Evolutionary conservation across 2,329 filamentous ascomycete genomes (phyloP).

Genomic region (Rugonectria rugulosa): DNA sequence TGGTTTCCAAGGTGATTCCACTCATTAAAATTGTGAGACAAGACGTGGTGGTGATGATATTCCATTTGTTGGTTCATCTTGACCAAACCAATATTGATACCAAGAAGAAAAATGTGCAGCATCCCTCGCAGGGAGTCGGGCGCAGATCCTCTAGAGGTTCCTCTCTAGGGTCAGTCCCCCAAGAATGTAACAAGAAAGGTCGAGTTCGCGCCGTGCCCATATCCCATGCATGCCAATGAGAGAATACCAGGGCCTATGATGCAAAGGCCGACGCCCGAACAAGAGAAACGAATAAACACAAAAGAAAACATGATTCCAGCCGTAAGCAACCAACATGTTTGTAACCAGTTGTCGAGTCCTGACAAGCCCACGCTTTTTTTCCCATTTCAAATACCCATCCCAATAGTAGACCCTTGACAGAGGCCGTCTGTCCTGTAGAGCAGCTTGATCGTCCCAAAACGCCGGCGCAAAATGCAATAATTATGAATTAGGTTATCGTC

Average conservation of each 20-base stretch:
- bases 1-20: not conserved
- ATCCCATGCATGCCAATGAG: constrained; percentile 7
- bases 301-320: not conserved
- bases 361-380: constrained; percentile 15
- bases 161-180: constrained; percentile 1
- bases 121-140: not conserved
- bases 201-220: constrained; percentile 11
- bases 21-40: not conserved
- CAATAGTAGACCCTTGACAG: not conserved
- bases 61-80: constrained; percentile 3
- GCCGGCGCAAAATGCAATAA: constrained; percentile 22
- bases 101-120: constrained; percentile 9
- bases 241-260: constrained; percentile 2
- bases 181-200: constrained; percentile 21
- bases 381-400: not conserved
- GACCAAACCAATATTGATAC: constrained; percentile 12
- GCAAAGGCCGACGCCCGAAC: constrained; percentile 6
- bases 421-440: not conserved
- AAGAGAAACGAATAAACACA: not conserved
- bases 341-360: constrained; percentile 3
- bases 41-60: not conserved
- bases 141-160: constrained; percentile 5
- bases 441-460: constrained; percentile 9
- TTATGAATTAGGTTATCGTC: constrained; percentile 13
- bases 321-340: too few species aligned